Evolutionary conservation across 768 basidiomycete genomes (phyloP).

Genomic region (Pleurotus djamor): DNA sequence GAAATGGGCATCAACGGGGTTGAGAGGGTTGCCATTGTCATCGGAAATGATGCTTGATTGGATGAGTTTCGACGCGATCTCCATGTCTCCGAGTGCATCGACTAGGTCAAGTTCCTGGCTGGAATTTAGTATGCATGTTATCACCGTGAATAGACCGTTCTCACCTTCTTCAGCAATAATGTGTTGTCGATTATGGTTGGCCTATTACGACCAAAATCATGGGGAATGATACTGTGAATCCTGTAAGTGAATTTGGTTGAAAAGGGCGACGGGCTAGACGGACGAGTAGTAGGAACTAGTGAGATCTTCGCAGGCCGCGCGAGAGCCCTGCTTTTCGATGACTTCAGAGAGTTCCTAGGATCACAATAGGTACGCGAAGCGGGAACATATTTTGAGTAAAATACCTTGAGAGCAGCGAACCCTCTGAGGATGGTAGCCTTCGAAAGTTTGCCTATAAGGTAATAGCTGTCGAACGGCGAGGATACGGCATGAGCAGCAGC

Average conservation of each 20-base stretch:
- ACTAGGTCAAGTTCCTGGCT: slow-evolving; percentile 57
- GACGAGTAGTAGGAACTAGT: slow-evolving; percentile 59
- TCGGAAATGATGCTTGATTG: slow-evolving; percentile 32
- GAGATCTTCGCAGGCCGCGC: slow-evolving; percentile 41
- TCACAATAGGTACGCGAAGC: background rate
- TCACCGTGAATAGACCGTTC: background rate
- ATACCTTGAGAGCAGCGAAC: slow-evolving; percentile 56
- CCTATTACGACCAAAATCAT: slow-evolving; percentile 52
- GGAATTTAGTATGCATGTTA: background rate
- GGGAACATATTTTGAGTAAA: background rate
- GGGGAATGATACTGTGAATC: slow-evolving; percentile 50
- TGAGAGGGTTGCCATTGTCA: slow-evolving; percentile 43
- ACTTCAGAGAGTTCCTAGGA: slow-evolving; percentile 49
- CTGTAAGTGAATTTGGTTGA: background rate
- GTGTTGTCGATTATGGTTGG: slow-evolving; percentile 41
- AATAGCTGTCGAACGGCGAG: background rate
- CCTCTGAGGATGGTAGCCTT: slow-evolving; percentile 60
- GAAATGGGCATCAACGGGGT: slow-evolving; percentile 58
- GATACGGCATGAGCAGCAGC: too few species aligned
- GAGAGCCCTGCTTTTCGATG: slow-evolving; percentile 38
- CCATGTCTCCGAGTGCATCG: slow-evolving; percentile 66
- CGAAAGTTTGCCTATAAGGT: slow-evolving; percentile 51
- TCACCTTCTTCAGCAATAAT: slow-evolving; percentile 38
- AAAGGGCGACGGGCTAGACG: slow-evolving; percentile 11
- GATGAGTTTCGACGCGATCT: slow-evolving; percentile 59